Conservation (phyloP, 192 early-diverging fungal genomes). For the Mortierella claussenii region DNA sequence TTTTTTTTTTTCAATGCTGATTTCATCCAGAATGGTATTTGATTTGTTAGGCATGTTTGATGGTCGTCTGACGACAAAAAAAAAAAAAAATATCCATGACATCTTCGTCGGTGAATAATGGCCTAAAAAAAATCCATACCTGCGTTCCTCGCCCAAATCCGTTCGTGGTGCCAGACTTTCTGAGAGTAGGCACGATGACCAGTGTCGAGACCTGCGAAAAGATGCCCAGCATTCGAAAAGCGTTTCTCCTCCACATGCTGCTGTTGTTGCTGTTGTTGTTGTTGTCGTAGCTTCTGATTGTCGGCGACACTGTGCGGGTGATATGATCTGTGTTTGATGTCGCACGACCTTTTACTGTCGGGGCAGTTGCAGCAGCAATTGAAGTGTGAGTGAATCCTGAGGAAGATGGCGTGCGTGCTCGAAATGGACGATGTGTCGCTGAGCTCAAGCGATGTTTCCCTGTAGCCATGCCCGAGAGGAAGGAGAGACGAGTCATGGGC, state of each 20-base stretch:
- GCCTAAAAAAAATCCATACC: constrained; percentile 9
- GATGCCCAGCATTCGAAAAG: constrained; percentile 7
- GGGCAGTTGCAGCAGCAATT: too few species aligned
- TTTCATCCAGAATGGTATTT: too few species aligned
- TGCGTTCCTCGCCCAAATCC: constrained; percentile 35
- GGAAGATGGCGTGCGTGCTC: too few species aligned
- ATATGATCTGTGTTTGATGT: too few species aligned
- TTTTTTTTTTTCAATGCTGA: too few species aligned
- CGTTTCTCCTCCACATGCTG: not conserved
- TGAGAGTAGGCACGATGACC: not conserved
- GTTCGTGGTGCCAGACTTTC: not conserved
- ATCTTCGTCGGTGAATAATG: not conserved
- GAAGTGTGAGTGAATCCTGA: too few species aligned
- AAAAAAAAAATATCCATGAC: not conserved
- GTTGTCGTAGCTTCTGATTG: not conserved
- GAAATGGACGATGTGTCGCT: too few species aligned
- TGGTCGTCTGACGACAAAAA: constrained; percentile 4
- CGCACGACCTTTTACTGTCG: too few species aligned
- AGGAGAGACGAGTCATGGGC: constrained; percentile 24
- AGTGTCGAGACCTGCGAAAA: constrained; percentile 4
- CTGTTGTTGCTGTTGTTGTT: not conserved
- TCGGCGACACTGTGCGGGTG: not conserved
- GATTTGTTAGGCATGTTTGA: too few species aligned
- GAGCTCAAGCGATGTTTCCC: too few species aligned
- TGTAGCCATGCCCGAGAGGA: constrained; percentile 12